Base-by-base conservation (phyloP, 1,284 basidiomycete genomes). In the Chondrostereum purpureum region DNA sequence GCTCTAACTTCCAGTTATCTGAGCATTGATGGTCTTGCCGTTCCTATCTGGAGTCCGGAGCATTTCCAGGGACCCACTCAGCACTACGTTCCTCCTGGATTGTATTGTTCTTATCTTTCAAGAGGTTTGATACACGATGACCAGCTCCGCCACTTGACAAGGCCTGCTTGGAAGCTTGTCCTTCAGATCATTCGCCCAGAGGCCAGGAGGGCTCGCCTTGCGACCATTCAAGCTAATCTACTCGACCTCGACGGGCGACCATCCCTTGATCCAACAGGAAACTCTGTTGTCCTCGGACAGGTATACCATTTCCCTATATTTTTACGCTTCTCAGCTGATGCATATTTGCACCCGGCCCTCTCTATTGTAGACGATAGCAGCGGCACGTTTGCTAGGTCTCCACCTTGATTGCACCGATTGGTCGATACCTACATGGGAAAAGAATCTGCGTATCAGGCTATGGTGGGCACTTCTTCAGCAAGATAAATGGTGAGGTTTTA, bases 381-480 rank as follows among this genome's bases (percentile, higher is more conserved):
- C 52, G 31, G 52, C 36, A 2, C 50, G 52, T 41, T 44, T 53
- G 34, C 50, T 53, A 50, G 52, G 52, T 2, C 44, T 53, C 20
- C 52, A 53, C 22, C 47, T 53, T 18, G 50, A 51, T 23, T 53
- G 52, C 39, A 27, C 35, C 3, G 37, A 37, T 5, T 53, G 52
- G 52, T 19, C 44, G 13, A 53, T 53, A 36, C 52, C 52, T 10
- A 49, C 46, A 33, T 53, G 52, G 52, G 52, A 53, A 38, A 53
- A 53, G 22, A 35, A 21, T 27, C 45, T 53, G n/a, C 50, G 52
- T 16, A 24, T 51, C n/a, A 51, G 48, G 17, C 39, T 53, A 17
- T 53, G 52, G 52, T 53, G 52, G 52, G 52, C 52, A 3, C 43
- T 53, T n/a, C 34, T 53, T 4, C 52, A 53, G 17, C 52, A 53